A percentile compares a stretch with the other conserved stretches of the same genome.
phyloP scores from a whole-genome alignment of 2,329 filamentous ascomycete genomes.

The Aciculosporium take region DNA sequence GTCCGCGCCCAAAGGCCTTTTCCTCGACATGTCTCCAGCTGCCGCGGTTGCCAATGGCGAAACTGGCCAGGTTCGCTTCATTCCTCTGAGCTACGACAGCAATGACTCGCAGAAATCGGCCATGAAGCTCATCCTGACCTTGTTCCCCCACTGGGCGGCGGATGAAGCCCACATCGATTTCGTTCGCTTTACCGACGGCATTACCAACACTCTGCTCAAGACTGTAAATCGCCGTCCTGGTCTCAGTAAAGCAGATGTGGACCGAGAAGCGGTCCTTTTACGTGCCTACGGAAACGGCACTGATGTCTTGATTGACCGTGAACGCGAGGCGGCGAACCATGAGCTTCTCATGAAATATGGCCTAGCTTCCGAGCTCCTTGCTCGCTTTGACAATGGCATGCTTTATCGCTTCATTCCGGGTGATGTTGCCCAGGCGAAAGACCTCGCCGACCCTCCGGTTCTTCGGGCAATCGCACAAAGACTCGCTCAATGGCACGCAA shows the following conservation, averaged over 20 bases:
- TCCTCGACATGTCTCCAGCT: conserved; percentile 20
- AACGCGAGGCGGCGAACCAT: conserved; percentile 68
- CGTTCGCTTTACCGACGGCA: conserved; percentile 88
- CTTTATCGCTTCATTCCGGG: conserved; percentile 85
- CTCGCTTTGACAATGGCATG: conserved; percentile 90
- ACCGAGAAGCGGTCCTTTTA: conserved; percentile 74
- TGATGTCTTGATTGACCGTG: conserved; percentile 87
- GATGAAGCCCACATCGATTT: conserved; percentile 66
- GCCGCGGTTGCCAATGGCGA: conserved; percentile 16
- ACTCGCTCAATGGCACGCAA: conserved; percentile 86
- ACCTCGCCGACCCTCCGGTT: conserved; percentile 61
- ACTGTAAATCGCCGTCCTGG: conserved; percentile 55
- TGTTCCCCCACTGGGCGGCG: conserved; percentile 72
- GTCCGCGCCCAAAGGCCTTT: neutral
- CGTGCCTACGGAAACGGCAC: conserved; percentile 91
- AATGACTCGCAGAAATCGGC: conserved; percentile 67
- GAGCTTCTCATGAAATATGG: conserved; percentile 71
- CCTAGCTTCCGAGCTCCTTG: conserved; percentile 75
- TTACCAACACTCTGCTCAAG: conserved; percentile 86
- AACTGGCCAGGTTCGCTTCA: conserved; percentile 40
- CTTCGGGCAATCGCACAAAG: conserved; percentile 72
- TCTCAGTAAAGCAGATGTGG: conserved; percentile 56
- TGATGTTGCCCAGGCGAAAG: conserved; percentile 62
- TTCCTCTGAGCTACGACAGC: conserved; percentile 67
- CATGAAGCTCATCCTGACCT: conserved; percentile 59